Evolutionary conservation across 192 early-diverging fungal genomes (phyloP), one percentile per base, ranked within the genome.

Genomic region (Gaertneriomyces semiglobifer): DNA sequence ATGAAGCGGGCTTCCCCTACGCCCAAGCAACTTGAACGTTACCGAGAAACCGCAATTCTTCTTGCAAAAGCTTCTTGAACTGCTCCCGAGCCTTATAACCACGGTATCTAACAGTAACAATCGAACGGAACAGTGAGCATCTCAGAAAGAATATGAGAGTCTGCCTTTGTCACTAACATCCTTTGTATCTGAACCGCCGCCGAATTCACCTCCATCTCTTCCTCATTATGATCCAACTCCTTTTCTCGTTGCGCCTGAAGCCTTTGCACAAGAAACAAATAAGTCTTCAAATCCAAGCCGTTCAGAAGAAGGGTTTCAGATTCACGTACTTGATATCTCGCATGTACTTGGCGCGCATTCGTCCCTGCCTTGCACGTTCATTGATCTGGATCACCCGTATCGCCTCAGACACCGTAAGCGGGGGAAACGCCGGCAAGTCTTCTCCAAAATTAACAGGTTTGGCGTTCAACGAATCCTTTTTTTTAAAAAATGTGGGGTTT

Each of bases 331-430:
- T 77, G 61, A 86, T 81, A 39, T 85, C 85, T 4, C 75, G 54
- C 85, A 85, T 86, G 60, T 86, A 85, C 65, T 85, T 86, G 38
- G 82, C 85, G 50, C 83, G 60, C 45, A 85, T 60, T 33, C 74
- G 63, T 2, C 82, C 82, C 54, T 86, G 83, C 44, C 85, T 66
- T 4, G 80, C 83, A 5, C 85, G 69, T 73, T 86, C 85, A 53
- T 76, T 83, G 39, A 76, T 71, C 57, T 86, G 85, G 59, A 86
- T 78, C 52, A 83, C 76, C 41, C 68, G 70, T 16, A 85, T 73
- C 6, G 85, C 85, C 10, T 85, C 81, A 9, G 61, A 10, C 7
- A 77, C 16, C 45, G 62, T 66, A 11, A 86, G 61, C 20, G 77
- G 79, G 18, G 80, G 79, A 53, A 84, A 84, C 3, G 81, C 50